Evolutionary conservation across 805 yeast genomes (phyloP), one percentile per base, ranked within the genome.

Genomic region (Starmerella sp.): DNA sequence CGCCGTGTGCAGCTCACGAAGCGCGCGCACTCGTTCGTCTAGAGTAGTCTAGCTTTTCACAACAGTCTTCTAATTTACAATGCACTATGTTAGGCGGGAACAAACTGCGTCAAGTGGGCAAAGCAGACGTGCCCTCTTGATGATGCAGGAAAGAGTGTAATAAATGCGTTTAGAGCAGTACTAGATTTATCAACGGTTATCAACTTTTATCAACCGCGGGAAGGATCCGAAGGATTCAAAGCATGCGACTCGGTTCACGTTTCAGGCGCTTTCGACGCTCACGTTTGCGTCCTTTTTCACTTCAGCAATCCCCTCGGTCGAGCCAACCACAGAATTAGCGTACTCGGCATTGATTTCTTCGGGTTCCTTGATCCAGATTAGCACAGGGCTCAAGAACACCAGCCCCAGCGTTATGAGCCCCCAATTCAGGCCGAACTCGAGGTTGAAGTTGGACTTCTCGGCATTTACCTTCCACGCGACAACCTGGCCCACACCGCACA

Each of bases 401-500:
- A 80, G 69, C 31, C 80, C 68, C 13, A 74, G 81, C 34, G 66
- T 69, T 34, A 72, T 67, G 57, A 80, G 68, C 10, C 68, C 83
- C 82, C 83, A 79, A 11, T 77, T 71, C 11, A 77, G 66, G 11
- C 67, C 77, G 65, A 77, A 78, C 65, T 77, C 61, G 41, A 63
- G 62, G 62, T 71, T 69, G 65, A 71, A 80, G 13, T 65, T 54
- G 22, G 55, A 51, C 14, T 62, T 66, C 37, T 70, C 55, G 28
- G 78, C 75, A 62, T 79, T 83, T 57, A 78, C 66, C 60, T 81
- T 68, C 84, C 83, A 81, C n/a, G 74, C 75, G 50, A 81, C 70
- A 28, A 80, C 83, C 17, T 80, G 79, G 64, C 82, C 82, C 14
- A 83, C 84, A 43, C 80, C 75, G 67, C 80, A 84, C 55, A 81